A percentile compares a stretch with the other conserved stretches of the same genome.
These are phyloP conservation scores for Suillus luteus DNA, from an alignment of 768 basidiomycete species.

Conservation along the genomic window DNA sequence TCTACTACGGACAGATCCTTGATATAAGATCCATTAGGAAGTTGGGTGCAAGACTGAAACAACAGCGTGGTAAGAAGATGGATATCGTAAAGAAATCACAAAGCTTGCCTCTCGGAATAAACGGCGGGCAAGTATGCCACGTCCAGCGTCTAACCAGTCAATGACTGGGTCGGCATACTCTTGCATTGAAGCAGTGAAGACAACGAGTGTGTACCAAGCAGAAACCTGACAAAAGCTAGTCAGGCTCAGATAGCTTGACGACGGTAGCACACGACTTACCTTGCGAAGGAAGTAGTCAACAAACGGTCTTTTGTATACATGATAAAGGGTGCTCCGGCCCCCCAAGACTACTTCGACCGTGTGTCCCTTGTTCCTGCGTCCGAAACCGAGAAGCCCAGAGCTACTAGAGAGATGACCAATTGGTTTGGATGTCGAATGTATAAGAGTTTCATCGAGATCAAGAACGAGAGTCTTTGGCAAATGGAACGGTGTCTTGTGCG, in stretches of 20 bases:
- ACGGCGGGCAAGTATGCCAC: conserved; percentile 85
- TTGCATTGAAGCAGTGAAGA: conserved; percentile 98
- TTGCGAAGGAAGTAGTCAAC: conserved; percentile 94
- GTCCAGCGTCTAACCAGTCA: conserved; percentile 96
- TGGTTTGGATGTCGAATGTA: conserved; percentile 92
- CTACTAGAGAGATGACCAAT: conserved; percentile 49
- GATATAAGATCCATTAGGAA: conserved; percentile 91
- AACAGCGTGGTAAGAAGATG: conserved; percentile 12
- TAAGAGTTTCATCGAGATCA: conserved; percentile 97
- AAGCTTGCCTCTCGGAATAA: conserved; percentile 91
- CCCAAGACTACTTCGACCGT: conserved; percentile 92
- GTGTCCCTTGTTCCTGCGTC: conserved; percentile 67
- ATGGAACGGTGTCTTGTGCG: conserved; percentile 72
- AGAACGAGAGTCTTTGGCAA: conserved; percentile 93
- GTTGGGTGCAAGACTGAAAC: conserved; percentile 83
- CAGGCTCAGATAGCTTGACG: background rate
- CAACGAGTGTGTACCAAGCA: conserved; percentile 97
- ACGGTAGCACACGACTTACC: conserved; percentile 42
- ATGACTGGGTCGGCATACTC: conserved; percentile 99
- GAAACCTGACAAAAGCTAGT: conserved; percentile 68
- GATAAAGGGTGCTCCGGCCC: conserved; percentile 88
- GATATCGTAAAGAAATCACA: background rate
- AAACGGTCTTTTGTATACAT: conserved; percentile 98
- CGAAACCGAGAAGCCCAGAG: conserved; percentile 63
- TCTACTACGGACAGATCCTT: conserved; percentile 92